Conservation (phyloP, 495 filamentous ascomycete species). For the Talaromyces adpressus region DNA sequence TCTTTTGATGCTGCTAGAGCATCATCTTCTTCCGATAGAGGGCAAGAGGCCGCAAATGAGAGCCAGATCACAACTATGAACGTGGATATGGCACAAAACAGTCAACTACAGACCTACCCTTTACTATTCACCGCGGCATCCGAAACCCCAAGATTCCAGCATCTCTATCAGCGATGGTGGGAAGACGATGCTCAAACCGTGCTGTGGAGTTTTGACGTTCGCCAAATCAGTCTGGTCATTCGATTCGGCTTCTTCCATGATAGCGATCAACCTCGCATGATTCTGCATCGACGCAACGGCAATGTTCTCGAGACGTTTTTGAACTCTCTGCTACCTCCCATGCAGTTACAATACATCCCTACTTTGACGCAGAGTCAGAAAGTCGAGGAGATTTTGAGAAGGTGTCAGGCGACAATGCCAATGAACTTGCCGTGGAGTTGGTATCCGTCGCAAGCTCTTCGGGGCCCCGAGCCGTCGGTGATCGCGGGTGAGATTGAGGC, state of each 20-base stretch:
- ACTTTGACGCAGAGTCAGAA: conserved; percentile 30
- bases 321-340: conserved; percentile 17
- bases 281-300: conserved; percentile 25
- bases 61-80: not conserved
- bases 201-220: conserved; percentile 36
- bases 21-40: not conserved
- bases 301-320: conserved; percentile 29
- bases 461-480: conserved; percentile 12
- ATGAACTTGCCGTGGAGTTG: conserved; percentile 28
- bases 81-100: not conserved
- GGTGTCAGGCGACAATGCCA: conserved; percentile 18
- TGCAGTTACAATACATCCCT: conserved; percentile 21
- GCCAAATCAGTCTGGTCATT: conserved; percentile 31
- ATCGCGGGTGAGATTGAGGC: conserved; percentile 32
- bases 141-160: conserved; percentile 27
- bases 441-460: conserved; percentile 24
- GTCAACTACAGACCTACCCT: conserved; percentile 16
- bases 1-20: not conserved
- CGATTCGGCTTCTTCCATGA: conserved; percentile 32
- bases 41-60: not conserved
- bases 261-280: conserved; percentile 25
- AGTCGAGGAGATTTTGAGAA: conserved; percentile 37
- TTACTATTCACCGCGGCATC: conserved; percentile 23
- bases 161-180: conserved; percentile 32
- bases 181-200: conserved; percentile 34